These are phyloP conservation scores for Penicillium cinerascens DNA, from an alignment of 495 filamentous ascomycete species.

Conservation along the genomic window DNA sequence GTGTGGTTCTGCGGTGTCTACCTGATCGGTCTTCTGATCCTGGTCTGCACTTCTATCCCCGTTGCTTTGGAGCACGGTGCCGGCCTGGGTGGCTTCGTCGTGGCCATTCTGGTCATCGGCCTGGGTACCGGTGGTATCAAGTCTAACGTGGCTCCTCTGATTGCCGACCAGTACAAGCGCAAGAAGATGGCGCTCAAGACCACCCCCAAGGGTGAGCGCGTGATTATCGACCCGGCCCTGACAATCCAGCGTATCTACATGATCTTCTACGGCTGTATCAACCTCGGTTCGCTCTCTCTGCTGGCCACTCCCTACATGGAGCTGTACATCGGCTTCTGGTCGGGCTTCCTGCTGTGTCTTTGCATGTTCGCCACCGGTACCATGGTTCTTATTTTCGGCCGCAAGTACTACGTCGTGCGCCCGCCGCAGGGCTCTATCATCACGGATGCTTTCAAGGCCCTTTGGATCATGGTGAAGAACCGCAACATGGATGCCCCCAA, in stretches of 20 bases:
- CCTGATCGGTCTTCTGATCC: constrained; percentile 44
- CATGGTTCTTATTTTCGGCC: constrained; percentile 48
- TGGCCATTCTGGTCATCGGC: constrained; percentile 45
- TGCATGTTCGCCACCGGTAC: constrained; percentile 57
- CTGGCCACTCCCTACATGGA: constrained; percentile 66
- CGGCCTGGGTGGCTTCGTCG: constrained; percentile 49
- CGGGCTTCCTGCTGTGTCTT: constrained; percentile 67
- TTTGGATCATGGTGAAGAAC: constrained; percentile 55
- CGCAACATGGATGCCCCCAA: constrained; percentile 58
- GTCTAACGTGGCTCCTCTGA: constrained; percentile 56
- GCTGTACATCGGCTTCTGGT: constrained; percentile 66
- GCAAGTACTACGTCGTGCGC: constrained; percentile 57
- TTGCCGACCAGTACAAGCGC: constrained; percentile 72
- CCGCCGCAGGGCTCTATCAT: constrained; percentile 63
- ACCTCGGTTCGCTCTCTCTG: constrained; percentile 66
- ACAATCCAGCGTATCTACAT: constrained; percentile 74
- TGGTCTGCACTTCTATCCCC: constrained; percentile 49
- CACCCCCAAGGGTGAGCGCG: constrained; percentile 62
- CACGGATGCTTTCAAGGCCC: constrained; percentile 56
- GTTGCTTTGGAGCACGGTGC: constrained; percentile 41
- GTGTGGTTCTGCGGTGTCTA: constrained; percentile 51
- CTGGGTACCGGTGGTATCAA: constrained; percentile 70
- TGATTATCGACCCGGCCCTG: constrained; percentile 70
- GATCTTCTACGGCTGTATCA: constrained; percentile 74
- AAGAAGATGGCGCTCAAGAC: constrained; percentile 54